These are phyloP conservation scores for Dryadomyces quercivorus DNA, from an alignment of 2,329 filamentous ascomycete species.

Conservation along the genomic window DNA sequence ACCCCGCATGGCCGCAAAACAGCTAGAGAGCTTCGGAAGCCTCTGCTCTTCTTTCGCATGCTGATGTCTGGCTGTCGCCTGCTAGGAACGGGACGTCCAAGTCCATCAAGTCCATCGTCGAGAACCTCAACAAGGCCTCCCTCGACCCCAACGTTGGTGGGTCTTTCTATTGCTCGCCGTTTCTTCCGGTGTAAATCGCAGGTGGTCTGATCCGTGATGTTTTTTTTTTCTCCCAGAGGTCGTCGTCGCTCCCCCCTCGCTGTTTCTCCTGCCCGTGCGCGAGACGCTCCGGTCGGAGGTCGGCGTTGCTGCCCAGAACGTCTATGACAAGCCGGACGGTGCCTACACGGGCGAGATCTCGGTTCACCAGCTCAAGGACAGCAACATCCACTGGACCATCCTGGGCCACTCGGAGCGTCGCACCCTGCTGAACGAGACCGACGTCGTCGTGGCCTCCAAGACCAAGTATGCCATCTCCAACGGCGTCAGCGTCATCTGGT, in stretches of 20 bases:
- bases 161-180: background rate
- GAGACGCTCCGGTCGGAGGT: slow-evolving; percentile 64
- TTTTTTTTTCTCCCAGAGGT: slow-evolving; percentile 49
- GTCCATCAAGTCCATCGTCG: slow-evolving; percentile 82
- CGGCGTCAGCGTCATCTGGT: slow-evolving; percentile 85
- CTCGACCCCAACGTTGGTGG: slow-evolving; percentile 63
- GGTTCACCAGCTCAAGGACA: slow-evolving; percentile 81
- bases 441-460: slow-evolving; percentile 81
- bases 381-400: slow-evolving; percentile 78
- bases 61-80: background rate
- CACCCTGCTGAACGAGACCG: slow-evolving; percentile 75
- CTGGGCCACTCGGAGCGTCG: slow-evolving; percentile 93
- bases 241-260: slow-evolving; percentile 78
- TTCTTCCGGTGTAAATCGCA: background rate
- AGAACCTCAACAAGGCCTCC: slow-evolving; percentile 75
- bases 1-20: slow-evolving; percentile 11
- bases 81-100: slow-evolving; percentile 83
- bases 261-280: slow-evolving; percentile 83
- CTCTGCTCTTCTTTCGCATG: background rate
- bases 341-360: slow-evolving; percentile 97
- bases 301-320: slow-evolving; percentile 89
- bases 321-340: slow-evolving; percentile 93
- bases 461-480: slow-evolving; percentile 84
- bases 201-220: background rate
- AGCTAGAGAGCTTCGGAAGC: too few species aligned